Evolutionary conservation across 2,329 filamentous ascomycete genomes (phyloP), one percentile per base, ranked within the genome.

Genomic region (Madurella mycetomatis): DNA sequence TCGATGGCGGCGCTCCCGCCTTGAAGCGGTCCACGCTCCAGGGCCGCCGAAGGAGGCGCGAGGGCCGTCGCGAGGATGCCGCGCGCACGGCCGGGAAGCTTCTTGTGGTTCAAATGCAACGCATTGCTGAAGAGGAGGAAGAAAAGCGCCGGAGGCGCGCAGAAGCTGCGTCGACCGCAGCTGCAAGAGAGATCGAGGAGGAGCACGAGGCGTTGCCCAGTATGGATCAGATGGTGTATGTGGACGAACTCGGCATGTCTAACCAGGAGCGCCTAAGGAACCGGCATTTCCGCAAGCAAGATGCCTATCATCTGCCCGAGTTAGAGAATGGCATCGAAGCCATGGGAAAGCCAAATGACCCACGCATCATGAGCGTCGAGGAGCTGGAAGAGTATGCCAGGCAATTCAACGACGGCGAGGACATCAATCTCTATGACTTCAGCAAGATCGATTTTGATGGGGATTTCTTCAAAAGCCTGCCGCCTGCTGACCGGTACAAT

Each of bases 361-460:
- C 92, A 3, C 82, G 95, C 15, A 92, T 99, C 64, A 97, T 99
- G 94, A 95, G 88, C 50, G 82, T 95, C 19, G 90, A 95, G 66
- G 92, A 99, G 67, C 74, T 99, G 55, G 90, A 97, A 71, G 87
- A 92, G 61, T 99, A 99, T 68, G 92, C 95, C 2, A 80, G 86
- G 49, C 92, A 97, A 60, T 97, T 97, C 65, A 84, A 96, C 65
- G 84, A 84, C 57, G 94, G 94, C 51, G 91, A 97, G 70, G 92
- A 97, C 68, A 87, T 97, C 63, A 86, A 86, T 60, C 72, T 92
- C 5, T 97, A 97, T 71, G 92, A 97, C 72, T 99, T 99, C 67
- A 95, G 89, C 67, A 97, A 97, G 72, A 99, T 99, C 64, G 94
- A 99, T 67, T 99, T 97, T 65, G 88, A 97, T 61, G 90, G 92